A percentile compares a stretch with the other conserved stretches of the same genome.
Evolutionary conservation across 495 filamentous ascomycete species (phyloP).

Genomic region (Oidiodendron maius): DNA sequence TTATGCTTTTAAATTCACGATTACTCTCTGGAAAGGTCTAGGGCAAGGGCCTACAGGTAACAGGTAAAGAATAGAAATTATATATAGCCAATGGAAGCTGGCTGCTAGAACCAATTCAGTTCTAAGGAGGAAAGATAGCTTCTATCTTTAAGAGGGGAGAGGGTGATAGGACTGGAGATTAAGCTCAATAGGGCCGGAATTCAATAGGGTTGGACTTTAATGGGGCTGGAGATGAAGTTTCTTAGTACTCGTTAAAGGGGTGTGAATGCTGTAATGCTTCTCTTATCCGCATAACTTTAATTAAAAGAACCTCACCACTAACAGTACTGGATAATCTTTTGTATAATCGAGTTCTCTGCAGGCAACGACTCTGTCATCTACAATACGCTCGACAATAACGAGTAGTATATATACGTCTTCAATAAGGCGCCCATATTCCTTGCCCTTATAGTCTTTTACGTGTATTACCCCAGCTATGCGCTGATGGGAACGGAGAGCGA

Average conservation of each 20-base stretch:
- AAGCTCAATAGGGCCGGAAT: no score
- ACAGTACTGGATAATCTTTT: constrained; percentile 46
- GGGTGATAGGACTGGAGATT: no score
- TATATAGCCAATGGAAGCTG: constrained; percentile 3
- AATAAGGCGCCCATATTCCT: constrained; percentile 50
- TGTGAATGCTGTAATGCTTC: constrained; percentile 4
- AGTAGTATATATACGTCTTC: constrained; percentile 39
- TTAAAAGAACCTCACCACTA: background rate
- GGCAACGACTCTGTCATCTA: constrained; percentile 26
- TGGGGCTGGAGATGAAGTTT: constrained; percentile 10
- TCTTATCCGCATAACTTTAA: background rate
- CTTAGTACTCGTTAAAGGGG: constrained; percentile 6
- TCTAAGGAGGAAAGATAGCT: constrained; percentile 11
- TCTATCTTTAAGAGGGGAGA: constrained; percentile 4
- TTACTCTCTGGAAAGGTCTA: constrained; percentile 15
- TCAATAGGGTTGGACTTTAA: no score
- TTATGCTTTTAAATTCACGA: constrained; percentile 9
- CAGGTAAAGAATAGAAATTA: constrained; percentile 10
- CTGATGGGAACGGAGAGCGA: constrained; percentile 31
- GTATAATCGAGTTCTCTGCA: constrained; percentile 44
- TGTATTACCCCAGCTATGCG: constrained; percentile 45
- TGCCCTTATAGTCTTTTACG: constrained; percentile 37
- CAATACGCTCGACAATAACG: constrained; percentile 38
- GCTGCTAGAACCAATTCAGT: background rate
- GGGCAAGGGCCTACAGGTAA: constrained; percentile 11